Conservation (phyloP, 2,329 filamentous ascomycete genomes). For the Trematosphaeria pertusa region DNA sequence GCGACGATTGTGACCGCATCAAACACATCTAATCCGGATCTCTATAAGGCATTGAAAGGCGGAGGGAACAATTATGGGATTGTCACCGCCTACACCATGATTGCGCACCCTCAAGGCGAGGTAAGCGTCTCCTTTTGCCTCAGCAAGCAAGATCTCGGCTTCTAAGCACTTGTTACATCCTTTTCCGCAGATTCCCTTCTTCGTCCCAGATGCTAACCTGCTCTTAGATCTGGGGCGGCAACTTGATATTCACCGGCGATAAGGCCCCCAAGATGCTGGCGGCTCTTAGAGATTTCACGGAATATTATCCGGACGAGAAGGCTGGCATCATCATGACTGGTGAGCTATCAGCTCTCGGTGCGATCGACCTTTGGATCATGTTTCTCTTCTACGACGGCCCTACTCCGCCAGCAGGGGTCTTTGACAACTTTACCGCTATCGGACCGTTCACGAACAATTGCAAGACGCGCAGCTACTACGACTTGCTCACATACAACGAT, state of each 20-base stretch:
- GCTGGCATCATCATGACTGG: slow-evolving; percentile 66
- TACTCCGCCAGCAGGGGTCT: slow-evolving; percentile 59
- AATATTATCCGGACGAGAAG: slow-evolving; percentile 65
- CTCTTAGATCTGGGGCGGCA: slow-evolving; percentile 53
- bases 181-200: neutral
- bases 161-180: neutral
- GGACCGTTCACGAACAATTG: slow-evolving; percentile 51
- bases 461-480: slow-evolving; percentile 57
- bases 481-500: slow-evolving; percentile 56
- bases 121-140: no score
- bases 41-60: slow-evolving; percentile 52
- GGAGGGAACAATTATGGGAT: slow-evolving; percentile 55
- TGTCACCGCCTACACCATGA: slow-evolving; percentile 45
- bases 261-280: slow-evolving; percentile 52
- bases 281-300: slow-evolving; percentile 61
- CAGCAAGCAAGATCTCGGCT: neutral
- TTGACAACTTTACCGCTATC: slow-evolving; percentile 62
- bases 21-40: slow-evolving; percentile 46
- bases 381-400: slow-evolving; percentile 70
- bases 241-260: slow-evolving; percentile 49
- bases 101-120: slow-evolving; percentile 31
- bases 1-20: slow-evolving; percentile 52
- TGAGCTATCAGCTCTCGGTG: slow-evolving; percentile 52
- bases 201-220: slow-evolving; percentile 1
- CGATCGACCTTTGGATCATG: slow-evolving; percentile 64